Base-by-base conservation (phyloP, 176 grass and related monocot genomes). In the Rhynchospora breviuscula region DNA sequence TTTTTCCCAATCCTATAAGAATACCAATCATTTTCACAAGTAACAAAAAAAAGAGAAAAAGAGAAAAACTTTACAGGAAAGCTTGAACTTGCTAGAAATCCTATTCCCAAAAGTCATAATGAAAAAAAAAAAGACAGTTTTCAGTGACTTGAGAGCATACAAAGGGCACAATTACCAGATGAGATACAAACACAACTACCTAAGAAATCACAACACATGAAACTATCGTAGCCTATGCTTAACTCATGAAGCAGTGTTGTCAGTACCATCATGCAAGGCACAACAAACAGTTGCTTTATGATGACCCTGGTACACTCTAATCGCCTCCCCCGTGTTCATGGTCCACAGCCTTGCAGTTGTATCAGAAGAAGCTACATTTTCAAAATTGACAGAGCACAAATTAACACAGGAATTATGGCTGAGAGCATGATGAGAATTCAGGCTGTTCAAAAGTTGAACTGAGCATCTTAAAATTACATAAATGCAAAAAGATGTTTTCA, bases 231-330 rank as follows among this genome's bases (percentile, higher is more conserved):
- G 8, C 44, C 70, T 68, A 51, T 51, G 70, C 67, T 74, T 56
- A 77, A 77, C 22, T 77, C 73, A 77, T 77, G 73, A 77, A 47
- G 78, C 3, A 6, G 54, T 22, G 13, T 82, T 82, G 59, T 93
- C 96, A 2, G 96, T 91, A 10, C 93, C 91, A 4, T 99, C 96
- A 81, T 93, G 89, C 15, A 99, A 90, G 43, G 91, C 89, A 59
- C 93, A 99, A 63, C 91, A 92, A 3, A 91, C 81, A 13, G 91
- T 88, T 10, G 89, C 92, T 81, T 93, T 95, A 86, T 98, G 95
- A 83, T 98, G 95, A 17, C 91, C 93, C 85, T 95, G 89, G 81
- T 99, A 93, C 40, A 95, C 88, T 86, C 89, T 92, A 79, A 99
- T 93, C 17, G 94, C 90, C 78, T 93, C 92, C 31, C 93, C 91